Evolutionary conservation across 305 asterid species (phyloP).

Genomic region (Striga hermonthica): DNA sequence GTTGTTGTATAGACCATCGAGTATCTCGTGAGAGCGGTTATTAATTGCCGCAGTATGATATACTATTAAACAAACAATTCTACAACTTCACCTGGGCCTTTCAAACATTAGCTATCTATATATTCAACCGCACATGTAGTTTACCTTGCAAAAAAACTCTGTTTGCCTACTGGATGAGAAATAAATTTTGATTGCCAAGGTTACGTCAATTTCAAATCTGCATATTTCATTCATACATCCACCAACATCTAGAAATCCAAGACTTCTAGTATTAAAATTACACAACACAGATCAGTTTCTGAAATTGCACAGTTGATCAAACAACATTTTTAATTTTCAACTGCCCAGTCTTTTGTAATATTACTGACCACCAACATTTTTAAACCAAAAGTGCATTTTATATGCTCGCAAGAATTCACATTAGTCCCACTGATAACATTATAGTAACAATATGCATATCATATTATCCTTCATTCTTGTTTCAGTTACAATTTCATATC

Average conservation of each 20-base stretch:
- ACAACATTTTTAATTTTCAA: neutral
- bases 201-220: neutral
- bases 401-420: neutral
- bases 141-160: neutral
- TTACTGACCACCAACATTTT: neutral
- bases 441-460: neutral
- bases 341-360: neutral
- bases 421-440: neutral
- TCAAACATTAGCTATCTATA: neutral
- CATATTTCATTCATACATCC: neutral
- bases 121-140: neutral
- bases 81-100: slow-evolving; percentile 1
- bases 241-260: neutral
- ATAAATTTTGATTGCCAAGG: neutral
- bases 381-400: neutral
- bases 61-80: neutral
- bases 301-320: neutral
- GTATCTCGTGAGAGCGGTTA: neutral
- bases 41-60: neutral
- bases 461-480: neutral
- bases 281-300: neutral
- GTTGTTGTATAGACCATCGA: neutral
- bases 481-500: slow-evolving; percentile 1
- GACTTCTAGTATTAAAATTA: neutral
- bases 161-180: slow-evolving; percentile 3